Base-by-base conservation (phyloP, 768 basidiomycete species). In the Tricholoma sp. region DNA sequence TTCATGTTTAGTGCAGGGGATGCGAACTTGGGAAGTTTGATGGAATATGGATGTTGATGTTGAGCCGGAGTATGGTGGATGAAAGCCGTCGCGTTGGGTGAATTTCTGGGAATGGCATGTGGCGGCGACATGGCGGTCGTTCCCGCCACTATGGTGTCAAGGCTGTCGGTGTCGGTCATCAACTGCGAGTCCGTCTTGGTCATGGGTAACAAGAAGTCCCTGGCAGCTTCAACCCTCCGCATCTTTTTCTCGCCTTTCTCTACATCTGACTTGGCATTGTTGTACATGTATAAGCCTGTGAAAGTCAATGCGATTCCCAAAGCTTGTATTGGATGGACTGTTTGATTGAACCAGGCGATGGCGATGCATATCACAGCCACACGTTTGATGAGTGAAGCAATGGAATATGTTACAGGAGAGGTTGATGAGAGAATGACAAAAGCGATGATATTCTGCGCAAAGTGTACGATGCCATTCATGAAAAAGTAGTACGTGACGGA, bases 361-460 rank as follows among this genome's bases (percentile, higher is more conserved):
- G 97, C 97, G 64, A 98, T 89, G 75, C 94, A 95, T 66, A 99
- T 99, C 65, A 99, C 97, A 47, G 87, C 94, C 54, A 99, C 94
- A 24, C 97, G 93, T 72, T 99, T 99, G 75, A 98, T 85, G 65
- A 99, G 84, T 3, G 94, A 97, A 2, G 97, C 97, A 69, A 99
- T 98, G 52, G 93, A 96, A 73, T 99, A 99, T 0, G 97, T 98
- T 62, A 99, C 97, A 17, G 97, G 96, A 10, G 96, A 98, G 2
- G 94, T 96, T 29, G 91, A 92, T 1, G 96, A 86, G 49, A 99
- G 84, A 66, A 99, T 92, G 68, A 95, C 81, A 75, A 99, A 99
- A 31, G 97, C 97, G 64, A 98, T 91, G 66, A 98, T 88, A 77
- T 94, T 98, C 72, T 99, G 97, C 1, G 86, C 87, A 65, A 97